A percentile compares a stretch with the other conserved stretches of the same genome.
These are phyloP conservation scores for Kickxella alabastrina DNA, from an alignment of 192 early-diverging fungal species.

Conservation along the genomic window DNA sequence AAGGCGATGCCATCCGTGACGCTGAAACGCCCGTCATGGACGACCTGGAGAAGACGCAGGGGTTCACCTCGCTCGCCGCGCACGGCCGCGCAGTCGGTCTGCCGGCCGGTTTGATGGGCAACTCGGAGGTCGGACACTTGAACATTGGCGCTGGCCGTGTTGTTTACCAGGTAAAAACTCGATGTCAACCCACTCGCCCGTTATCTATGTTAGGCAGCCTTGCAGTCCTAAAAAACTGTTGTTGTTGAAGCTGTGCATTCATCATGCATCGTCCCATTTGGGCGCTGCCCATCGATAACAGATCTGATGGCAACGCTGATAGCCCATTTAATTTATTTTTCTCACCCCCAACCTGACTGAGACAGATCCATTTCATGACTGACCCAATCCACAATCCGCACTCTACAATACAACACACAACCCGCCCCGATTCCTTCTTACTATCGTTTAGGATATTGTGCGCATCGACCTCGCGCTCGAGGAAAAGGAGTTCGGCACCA, in stretches of 20 bases:
- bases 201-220: too few relatives aligned
- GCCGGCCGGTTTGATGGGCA: slow-evolving; percentile 99
- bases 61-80: slow-evolving; percentile 77
- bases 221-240: too few relatives aligned
- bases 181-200: too few relatives aligned
- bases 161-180: slow-evolving; percentile 87
- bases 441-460: slow-evolving; percentile 88
- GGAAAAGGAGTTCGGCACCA: slow-evolving; percentile 74
- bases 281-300: too few relatives aligned
- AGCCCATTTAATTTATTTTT: background rate
- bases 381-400: too few relatives aligned
- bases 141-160: slow-evolving; percentile 99
- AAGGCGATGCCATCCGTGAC: slow-evolving; percentile 89
- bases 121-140: slow-evolving; percentile 98
- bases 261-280: too few relatives aligned
- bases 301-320: too few relatives aligned
- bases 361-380: too few relatives aligned
- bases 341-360: too few relatives aligned
- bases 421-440: too few relatives aligned
- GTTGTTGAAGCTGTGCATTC: too few relatives aligned
- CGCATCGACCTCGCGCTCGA: slow-evolving; percentile 91
- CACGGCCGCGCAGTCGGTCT: slow-evolving; percentile 95
- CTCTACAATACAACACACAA: too few relatives aligned
- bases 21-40: slow-evolving; percentile 94
- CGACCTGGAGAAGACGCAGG: slow-evolving; percentile 68